Conservation (phyloP, 768 basidiomycete species). For the Pleurotus djamor region DNA sequence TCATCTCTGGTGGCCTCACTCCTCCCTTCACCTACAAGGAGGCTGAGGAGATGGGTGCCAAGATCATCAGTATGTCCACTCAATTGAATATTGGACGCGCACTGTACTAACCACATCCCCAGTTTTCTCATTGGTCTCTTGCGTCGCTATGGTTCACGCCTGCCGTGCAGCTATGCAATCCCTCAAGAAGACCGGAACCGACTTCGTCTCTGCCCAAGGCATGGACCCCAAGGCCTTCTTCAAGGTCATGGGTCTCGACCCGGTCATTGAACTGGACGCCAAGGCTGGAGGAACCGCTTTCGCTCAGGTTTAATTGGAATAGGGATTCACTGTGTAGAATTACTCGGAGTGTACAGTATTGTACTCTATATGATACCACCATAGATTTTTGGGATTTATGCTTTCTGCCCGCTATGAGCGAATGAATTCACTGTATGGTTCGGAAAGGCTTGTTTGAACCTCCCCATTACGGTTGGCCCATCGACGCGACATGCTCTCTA, state of each 20-base stretch:
- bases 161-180: slow-evolving; percentile 75
- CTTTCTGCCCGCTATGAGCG: background rate
- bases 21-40: slow-evolving; percentile 71
- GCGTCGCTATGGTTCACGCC: slow-evolving; percentile 76
- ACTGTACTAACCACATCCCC: background rate
- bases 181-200: slow-evolving; percentile 76
- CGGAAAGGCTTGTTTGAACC: background rate
- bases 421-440: background rate
- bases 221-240: slow-evolving; percentile 83
- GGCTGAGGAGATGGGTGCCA: slow-evolving; percentile 69
- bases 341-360: background rate
- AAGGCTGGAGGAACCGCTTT: slow-evolving; percentile 61
- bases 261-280: slow-evolving; percentile 53
- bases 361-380: background rate
- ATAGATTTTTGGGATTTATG: slow-evolving; percentile 1
- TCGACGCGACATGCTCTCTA: background rate
- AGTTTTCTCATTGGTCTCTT: slow-evolving; percentile 79
- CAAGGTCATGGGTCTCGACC: slow-evolving; percentile 67
- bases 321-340: background rate
- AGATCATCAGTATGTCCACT: slow-evolving; percentile 65
- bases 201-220: slow-evolving; percentile 54
- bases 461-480: background rate
- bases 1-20: slow-evolving; percentile 76
- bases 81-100: background rate
- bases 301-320: slow-evolving; percentile 36